phyloP scores from a whole-genome alignment of 257 asterid genomes.

The Salvia rosmarinus region DNA sequence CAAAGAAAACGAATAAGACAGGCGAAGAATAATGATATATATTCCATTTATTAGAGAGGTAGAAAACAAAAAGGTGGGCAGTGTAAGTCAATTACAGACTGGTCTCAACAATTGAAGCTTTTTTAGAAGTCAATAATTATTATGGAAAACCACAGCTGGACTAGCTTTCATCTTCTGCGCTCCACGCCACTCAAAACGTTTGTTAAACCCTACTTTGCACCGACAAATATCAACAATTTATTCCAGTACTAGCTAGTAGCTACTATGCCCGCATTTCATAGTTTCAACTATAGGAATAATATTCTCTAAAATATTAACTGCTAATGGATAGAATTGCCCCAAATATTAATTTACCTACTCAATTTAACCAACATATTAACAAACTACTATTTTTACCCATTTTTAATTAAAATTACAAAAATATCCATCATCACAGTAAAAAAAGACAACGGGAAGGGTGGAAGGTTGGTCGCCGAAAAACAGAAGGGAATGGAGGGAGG shows the following conservation, averaged over 20 bases:
- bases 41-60: constrained; percentile 1
- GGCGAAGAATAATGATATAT: constrained; percentile 16
- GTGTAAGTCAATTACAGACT: constrained; percentile 53
- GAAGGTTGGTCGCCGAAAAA: too few species aligned
- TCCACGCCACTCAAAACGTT: too few species aligned
- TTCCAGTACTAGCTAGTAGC: not conserved
- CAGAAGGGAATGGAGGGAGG: too few species aligned
- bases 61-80: not conserved
- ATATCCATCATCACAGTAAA: too few species aligned
- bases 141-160: constrained; percentile 45
- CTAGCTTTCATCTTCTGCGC: constrained; percentile 27
- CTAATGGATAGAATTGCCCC: too few species aligned
- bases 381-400: too few species aligned
- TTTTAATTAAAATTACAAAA: too few species aligned
- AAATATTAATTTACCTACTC: too few species aligned
- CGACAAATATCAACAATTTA: constrained; percentile 42
- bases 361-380: too few species aligned
- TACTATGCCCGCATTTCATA: too few species aligned
- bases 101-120: constrained; percentile 44
- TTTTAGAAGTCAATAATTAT: constrained; percentile 20
- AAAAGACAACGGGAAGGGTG: too few species aligned
- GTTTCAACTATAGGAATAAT: not conserved
- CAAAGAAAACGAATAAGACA: constrained; percentile 15
- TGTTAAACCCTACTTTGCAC: too few species aligned
- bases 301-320: not conserved